phyloP scores from a whole-genome alignment of 768 basidiomycete genomes.

The Calocera viscosa region DNA sequence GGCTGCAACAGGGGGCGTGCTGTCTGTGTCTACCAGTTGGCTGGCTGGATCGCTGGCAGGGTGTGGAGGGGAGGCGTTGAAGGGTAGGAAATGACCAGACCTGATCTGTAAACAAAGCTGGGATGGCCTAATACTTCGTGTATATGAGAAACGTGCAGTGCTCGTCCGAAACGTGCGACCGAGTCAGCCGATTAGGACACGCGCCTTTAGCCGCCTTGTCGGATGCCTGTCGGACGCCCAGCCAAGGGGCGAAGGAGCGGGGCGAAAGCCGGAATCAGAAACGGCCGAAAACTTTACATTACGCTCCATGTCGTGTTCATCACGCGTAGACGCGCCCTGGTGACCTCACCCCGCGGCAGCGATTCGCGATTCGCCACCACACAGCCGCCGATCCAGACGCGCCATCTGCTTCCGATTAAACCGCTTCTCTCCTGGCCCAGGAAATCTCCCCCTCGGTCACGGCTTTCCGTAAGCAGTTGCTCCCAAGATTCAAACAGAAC shows the following conservation, averaged over 20 bases:
- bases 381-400: neutral
- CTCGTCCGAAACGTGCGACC: conserved; percentile 7
- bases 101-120: neutral
- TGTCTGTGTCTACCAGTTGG: neutral
- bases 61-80: neutral
- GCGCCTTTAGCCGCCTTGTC: no score
- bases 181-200: conserved; percentile 3
- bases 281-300: conserved; percentile 9
- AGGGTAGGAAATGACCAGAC: neutral
- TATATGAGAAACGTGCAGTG: conserved; percentile 1
- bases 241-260: neutral
- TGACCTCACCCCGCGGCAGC: neutral
- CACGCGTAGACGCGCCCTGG: neutral
- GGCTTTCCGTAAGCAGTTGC: neutral
- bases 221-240: neutral
- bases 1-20: neutral
- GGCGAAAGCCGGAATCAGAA: neutral
- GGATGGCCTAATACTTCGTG: neutral
- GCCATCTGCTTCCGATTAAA: neutral
- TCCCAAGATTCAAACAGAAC: neutral
- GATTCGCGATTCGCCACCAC: neutral
- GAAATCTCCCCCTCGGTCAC: neutral
- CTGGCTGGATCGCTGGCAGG: neutral
- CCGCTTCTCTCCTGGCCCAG: neutral
- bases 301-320: conserved; percentile 7